Conservation (phyloP, 441 rosid genomes). For the Pelargonium australe region DNA sequence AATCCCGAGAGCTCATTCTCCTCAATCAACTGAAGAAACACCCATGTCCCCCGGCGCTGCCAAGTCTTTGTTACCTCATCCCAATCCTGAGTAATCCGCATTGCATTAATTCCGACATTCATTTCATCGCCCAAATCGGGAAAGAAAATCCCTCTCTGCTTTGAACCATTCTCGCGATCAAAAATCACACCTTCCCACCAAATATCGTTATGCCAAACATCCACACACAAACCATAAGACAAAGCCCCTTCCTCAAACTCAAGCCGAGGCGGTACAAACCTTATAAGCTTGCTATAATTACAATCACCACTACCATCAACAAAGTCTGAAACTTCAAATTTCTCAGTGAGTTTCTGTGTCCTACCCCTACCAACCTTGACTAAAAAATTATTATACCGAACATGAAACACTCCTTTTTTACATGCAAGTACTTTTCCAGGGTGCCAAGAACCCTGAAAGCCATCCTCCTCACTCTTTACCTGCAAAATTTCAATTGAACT, state of each 20-base stretch:
- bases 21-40: conserved; percentile 53
- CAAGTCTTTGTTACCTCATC: conserved; percentile 35
- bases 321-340: conserved; percentile 34
- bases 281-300: conserved; percentile 36
- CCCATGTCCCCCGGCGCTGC: conserved; percentile 60
- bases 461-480: conserved; percentile 68
- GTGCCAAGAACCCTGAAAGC: conserved; percentile 72
- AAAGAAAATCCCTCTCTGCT: conserved; percentile 54
- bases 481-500: conserved; percentile 20
- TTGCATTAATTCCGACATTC: conserved; percentile 16
- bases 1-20: conserved; percentile 27
- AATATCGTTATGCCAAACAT: conserved; percentile 41
- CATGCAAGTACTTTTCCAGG: conserved; percentile 36
- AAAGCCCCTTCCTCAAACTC: conserved; percentile 25
- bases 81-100: conserved; percentile 77
- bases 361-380: conserved; percentile 26
- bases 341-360: conserved; percentile 30
- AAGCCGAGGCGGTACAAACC: conserved; percentile 46
- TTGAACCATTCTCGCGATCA: conserved; percentile 38
- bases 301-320: conserved; percentile 24
- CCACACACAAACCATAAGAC: conserved; percentile 57
- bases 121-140: conserved; percentile 77
- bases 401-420: conserved; percentile 9
- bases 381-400: conserved; percentile 43
- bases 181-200: conserved; percentile 94